phyloP scores from a whole-genome alignment of 495 filamentous ascomycete species.

The Cercophora sp. region DNA sequence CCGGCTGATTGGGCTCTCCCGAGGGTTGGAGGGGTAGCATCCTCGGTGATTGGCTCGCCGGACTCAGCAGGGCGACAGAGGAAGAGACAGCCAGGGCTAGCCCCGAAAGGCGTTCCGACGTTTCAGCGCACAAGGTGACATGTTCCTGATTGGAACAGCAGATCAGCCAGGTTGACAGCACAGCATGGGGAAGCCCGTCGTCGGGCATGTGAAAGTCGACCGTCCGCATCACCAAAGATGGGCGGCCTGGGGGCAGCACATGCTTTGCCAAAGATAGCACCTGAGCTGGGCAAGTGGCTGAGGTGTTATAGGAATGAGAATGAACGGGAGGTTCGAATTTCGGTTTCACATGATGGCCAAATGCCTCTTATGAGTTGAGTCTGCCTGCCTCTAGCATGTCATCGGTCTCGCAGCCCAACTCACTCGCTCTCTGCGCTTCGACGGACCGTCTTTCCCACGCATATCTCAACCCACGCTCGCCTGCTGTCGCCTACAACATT shows the following conservation, averaged over 20 bases:
- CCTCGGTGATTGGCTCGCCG: constrained; percentile 4
- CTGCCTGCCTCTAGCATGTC: neutral
- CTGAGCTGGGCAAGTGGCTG: constrained; percentile 6
- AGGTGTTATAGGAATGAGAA: neutral
- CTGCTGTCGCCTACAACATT: neutral
- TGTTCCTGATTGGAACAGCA: constrained; percentile 6
- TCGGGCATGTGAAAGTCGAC: constrained; percentile 5
- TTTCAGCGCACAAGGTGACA: neutral
- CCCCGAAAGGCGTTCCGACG: neutral
- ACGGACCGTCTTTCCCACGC: neutral
- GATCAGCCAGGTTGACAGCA: constrained; percentile 2
- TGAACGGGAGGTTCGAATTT: neutral
- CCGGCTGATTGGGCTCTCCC: constrained; percentile 1
- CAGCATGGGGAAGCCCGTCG: neutral
- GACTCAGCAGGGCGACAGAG: neutral
- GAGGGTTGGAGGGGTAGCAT: neutral
- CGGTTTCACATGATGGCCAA: constrained; percentile 6
- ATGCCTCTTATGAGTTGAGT: neutral
- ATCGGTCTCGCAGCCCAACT: too few species aligned
- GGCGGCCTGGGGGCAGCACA: constrained; percentile 5
- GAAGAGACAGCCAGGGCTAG: neutral
- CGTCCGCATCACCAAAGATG: neutral
- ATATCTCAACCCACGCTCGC: neutral
- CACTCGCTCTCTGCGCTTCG: neutral
- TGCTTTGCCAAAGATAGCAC: constrained; percentile 3